Evolutionary conservation across 371 early-diverging fungal species (phyloP).

Genomic region (Conidiobolus incongruus): DNA sequence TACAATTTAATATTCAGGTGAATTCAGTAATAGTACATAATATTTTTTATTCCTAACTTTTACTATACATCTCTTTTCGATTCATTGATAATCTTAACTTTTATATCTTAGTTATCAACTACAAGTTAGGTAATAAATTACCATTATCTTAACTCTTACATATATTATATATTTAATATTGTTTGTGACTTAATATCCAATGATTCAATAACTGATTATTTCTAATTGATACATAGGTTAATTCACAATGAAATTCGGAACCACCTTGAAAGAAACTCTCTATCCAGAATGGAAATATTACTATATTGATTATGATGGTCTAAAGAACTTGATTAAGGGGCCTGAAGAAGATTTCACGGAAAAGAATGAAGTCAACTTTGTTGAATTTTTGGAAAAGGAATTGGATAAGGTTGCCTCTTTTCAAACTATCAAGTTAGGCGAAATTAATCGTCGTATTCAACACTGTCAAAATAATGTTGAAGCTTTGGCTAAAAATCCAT

Average conservation of each 20-base stretch:
- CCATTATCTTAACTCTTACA: no score
- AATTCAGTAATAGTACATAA: no score
- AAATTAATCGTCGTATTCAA: conserved; percentile 65
- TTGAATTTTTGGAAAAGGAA: conserved; percentile 69
- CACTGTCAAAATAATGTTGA: conserved; percentile 24
- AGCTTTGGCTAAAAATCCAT: conserved; percentile 33
- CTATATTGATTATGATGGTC: conserved; percentile 59
- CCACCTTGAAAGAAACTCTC: conserved; percentile 31
- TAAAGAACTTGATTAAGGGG: conserved; percentile 43
- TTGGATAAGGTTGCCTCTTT: conserved; percentile 75
- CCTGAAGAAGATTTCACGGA: conserved; percentile 23
- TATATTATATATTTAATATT: no score
- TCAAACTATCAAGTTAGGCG: conserved; percentile 72
- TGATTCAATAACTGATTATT: neutral
- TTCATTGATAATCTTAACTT: no score
- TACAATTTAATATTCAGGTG: no score
- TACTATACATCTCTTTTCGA: no score
- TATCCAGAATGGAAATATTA: conserved; percentile 50
- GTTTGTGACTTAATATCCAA: no score
- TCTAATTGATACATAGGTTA: no score
- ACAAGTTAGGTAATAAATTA: no score
- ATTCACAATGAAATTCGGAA: conserved; percentile 64
- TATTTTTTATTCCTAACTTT: no score
- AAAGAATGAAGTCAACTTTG: conserved; percentile 66
- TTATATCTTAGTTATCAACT: no score